Evolutionary conservation across 1,139 yeast species (phyloP).

Genomic region (Saccharomyces hybrid): DNA sequence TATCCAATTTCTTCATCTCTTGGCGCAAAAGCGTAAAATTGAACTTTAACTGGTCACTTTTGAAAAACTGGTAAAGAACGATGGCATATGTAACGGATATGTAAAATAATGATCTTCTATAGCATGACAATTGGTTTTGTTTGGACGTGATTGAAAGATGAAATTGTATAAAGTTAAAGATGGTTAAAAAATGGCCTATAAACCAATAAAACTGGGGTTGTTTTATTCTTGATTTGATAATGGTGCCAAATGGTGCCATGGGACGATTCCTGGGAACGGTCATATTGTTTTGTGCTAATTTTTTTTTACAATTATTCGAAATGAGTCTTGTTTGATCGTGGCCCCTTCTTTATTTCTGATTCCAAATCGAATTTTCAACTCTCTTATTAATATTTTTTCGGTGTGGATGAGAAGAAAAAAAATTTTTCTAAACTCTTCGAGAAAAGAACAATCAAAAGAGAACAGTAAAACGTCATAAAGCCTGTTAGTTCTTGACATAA

Average conservation of each 20-base stretch:
- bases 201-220: constrained; percentile 33
- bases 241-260: constrained; percentile 18
- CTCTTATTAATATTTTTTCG: not conserved
- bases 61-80: constrained; percentile 29
- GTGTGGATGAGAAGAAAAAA: not conserved
- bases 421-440: not conserved
- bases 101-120: constrained; percentile 20
- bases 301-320: not conserved
- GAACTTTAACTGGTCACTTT: constrained; percentile 23
- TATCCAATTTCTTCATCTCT: constrained; percentile 23
- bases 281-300: constrained; percentile 1
- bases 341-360: not conserved
- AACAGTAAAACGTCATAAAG: not conserved
- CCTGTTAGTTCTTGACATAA: constrained; percentile 43
- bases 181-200: constrained; percentile 26
- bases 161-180: constrained; percentile 26
- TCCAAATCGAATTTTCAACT: not conserved
- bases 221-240: constrained; percentile 21
- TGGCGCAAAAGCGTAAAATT: constrained; percentile 10
- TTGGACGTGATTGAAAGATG: constrained; percentile 23
- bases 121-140: constrained; percentile 12
- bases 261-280: constrained; percentile 10
- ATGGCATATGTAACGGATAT: constrained; percentile 27
- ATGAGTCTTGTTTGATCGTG: not conserved
- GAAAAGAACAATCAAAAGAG: not conserved